phyloP scores from a whole-genome alignment of 805 yeast genomes.

The Metschnikowia drakensbergensis region DNA sequence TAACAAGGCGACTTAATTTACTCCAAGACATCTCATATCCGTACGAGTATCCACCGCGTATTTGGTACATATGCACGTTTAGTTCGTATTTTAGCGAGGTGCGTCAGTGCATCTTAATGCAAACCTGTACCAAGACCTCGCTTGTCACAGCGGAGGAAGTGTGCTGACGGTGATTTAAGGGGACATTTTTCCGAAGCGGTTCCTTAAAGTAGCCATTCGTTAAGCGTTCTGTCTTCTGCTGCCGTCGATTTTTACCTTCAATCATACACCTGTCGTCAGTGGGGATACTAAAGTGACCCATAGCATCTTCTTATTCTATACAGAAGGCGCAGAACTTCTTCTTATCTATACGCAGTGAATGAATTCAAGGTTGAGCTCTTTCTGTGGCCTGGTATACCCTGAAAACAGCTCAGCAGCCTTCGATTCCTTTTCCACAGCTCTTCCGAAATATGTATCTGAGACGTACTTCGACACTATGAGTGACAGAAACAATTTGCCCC shows the following conservation, averaged over 20 bases:
- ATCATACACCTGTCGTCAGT: neutral
- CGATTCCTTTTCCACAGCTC: neutral
- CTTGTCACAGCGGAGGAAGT: neutral
- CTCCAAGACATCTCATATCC: neutral
- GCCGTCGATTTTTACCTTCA: neutral
- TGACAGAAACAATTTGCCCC: constrained; percentile 2
- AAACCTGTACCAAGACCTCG: constrained; percentile 3
- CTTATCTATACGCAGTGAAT: neutral
- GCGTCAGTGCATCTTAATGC: constrained; percentile 3
- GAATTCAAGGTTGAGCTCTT: constrained; percentile 1
- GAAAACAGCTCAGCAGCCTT: neutral
- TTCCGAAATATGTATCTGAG: constrained; percentile 4
- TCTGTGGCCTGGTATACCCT: neutral
- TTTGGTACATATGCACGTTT: constrained; percentile 3
- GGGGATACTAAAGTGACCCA: neutral
- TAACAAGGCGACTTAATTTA: neutral
- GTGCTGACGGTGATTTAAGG: constrained; percentile 1
- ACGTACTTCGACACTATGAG: constrained; percentile 2
- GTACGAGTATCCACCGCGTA: neutral
- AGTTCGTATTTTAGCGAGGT: constrained; percentile 2
- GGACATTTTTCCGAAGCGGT: neutral
- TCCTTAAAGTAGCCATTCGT: neutral
- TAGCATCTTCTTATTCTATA: neutral
- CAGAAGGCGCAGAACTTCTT: neutral
- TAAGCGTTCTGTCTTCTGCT: neutral